Conservation (phyloP, 2,329 filamentous ascomycete genomes). For the Fusarium sp. region DNA sequence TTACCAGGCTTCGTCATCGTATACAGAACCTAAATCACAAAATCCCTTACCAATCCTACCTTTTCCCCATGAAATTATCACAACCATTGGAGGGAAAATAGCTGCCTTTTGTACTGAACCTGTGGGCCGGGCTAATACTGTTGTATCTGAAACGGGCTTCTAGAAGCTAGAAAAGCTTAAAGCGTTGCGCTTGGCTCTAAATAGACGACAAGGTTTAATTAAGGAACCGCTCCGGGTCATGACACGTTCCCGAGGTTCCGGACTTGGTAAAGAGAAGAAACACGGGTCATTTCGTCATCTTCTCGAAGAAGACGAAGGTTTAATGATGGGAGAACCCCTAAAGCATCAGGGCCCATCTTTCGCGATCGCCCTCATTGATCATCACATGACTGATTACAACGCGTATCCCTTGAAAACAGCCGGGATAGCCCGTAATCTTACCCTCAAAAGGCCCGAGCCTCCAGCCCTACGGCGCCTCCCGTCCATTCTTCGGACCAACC, state of each 20-base stretch:
- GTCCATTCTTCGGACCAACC: neutral
- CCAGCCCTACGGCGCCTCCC: neutral
- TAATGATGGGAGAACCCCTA: neutral
- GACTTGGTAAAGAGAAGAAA: constrained; percentile 14
- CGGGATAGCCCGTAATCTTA: neutral
- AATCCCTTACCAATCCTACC: neutral
- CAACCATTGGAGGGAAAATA: constrained; percentile 34
- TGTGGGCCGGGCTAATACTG: neutral
- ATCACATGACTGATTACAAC: neutral
- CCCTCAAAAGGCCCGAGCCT: neutral
- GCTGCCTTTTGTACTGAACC: neutral
- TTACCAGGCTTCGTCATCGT: constrained; percentile 1
- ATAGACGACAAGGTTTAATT: constrained; percentile 33
- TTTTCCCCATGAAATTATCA: neutral
- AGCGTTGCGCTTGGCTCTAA: constrained; percentile 3
- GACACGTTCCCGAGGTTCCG: constrained; percentile 1
- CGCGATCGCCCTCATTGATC: neutral
- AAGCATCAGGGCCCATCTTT: neutral
- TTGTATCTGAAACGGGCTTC: constrained; percentile 30
- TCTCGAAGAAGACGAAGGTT: neutral
- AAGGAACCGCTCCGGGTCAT: constrained; percentile 17
- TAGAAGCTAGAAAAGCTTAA: constrained; percentile 25
- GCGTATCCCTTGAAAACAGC: neutral
- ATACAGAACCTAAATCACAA: constrained; percentile 12
- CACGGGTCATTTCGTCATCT: constrained; percentile 8